These are phyloP conservation scores for Panus rudis DNA, from an alignment of 768 basidiomycete species.

Conservation along the genomic window DNA sequence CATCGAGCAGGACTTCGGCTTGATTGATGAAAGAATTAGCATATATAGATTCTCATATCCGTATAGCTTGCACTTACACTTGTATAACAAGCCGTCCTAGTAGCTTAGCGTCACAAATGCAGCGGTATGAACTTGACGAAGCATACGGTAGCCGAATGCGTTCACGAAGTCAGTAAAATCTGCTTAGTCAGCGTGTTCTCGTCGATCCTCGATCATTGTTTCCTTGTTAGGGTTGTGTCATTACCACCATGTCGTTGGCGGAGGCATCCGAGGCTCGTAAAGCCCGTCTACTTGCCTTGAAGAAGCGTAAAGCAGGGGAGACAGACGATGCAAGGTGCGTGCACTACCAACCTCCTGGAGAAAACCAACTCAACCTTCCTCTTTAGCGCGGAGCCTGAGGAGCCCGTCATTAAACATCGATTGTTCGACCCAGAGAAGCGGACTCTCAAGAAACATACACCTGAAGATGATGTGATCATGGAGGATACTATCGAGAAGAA, in stretches of 20 bases:
- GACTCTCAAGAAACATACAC: constrained; percentile 60
- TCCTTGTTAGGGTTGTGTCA: no score
- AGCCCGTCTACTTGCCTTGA: constrained; percentile 69
- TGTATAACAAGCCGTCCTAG: no score
- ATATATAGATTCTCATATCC: no score
- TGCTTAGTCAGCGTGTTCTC: no score
- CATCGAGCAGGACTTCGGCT: no score
- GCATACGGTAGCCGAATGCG: no score
- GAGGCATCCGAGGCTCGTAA: constrained; percentile 79
- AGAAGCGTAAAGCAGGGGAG: constrained; percentile 63
- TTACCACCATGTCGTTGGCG: constrained; percentile 57
- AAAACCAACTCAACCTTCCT: neutral
- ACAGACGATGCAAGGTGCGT: constrained; percentile 39
- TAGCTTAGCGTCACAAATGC: no score
- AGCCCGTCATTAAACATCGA: constrained; percentile 56
- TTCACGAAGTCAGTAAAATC: no score
- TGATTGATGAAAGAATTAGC: no score
- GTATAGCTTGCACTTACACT: no score
- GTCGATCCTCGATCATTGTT: no score
- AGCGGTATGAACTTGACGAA: no score
- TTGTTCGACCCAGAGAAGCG: constrained; percentile 91
- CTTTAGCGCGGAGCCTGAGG: constrained; percentile 16
- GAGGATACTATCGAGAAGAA: constrained; percentile 86
- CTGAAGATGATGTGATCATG: constrained; percentile 45
- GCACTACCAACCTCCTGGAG: constrained; percentile 1